A percentile compares a stretch with the other conserved stretches of the same genome.
phyloP scores from a whole-genome alignment of 176 grass and related monocot species.

The Musa schizocarpa region DNA sequence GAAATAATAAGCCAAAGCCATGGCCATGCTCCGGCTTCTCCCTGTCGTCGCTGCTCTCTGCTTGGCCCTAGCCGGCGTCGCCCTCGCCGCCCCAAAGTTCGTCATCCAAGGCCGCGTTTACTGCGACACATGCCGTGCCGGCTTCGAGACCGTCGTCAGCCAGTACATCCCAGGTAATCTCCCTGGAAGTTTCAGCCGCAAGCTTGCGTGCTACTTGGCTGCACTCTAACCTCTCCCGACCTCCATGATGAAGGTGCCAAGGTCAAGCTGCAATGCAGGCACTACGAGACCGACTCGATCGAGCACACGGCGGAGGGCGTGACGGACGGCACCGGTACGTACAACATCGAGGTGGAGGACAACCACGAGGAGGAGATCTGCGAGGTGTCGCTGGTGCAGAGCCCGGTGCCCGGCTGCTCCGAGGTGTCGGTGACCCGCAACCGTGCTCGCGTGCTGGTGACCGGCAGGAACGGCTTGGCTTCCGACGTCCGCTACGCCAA shows the following conservation, averaged over 20 bases:
- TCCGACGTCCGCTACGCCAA: slow-evolving; percentile 36
- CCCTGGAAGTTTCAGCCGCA: background rate
- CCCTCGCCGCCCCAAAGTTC: slow-evolving; percentile 15
- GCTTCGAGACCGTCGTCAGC: slow-evolving; percentile 63
- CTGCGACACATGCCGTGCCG: slow-evolving; percentile 81
- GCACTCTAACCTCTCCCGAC: too few relatives aligned
- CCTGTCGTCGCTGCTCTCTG: background rate
- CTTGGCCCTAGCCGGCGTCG: background rate
- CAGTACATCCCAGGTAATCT: slow-evolving; percentile 49
- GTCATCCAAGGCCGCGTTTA: slow-evolving; percentile 65
- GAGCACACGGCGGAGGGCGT: slow-evolving; percentile 28
- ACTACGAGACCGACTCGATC: slow-evolving; percentile 17
- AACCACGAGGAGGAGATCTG: slow-evolving; percentile 70
- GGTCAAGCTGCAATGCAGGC: slow-evolving; percentile 53
- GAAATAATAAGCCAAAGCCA: background rate
- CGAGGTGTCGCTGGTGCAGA: slow-evolving; percentile 34
- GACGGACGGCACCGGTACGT: slow-evolving; percentile 47
- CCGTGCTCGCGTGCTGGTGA: slow-evolving; percentile 40
- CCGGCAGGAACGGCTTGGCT: slow-evolving; percentile 17
- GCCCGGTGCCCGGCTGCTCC: background rate
- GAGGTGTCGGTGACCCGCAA: slow-evolving; percentile 18
- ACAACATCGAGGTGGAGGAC: slow-evolving; percentile 34
- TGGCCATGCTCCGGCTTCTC: background rate
- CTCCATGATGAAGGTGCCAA: slow-evolving; percentile 27
- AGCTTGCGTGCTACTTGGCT: too few relatives aligned